phyloP scores from a whole-genome alignment of 495 filamentous ascomycete species.

The Lepidopterella palustris region DNA sequence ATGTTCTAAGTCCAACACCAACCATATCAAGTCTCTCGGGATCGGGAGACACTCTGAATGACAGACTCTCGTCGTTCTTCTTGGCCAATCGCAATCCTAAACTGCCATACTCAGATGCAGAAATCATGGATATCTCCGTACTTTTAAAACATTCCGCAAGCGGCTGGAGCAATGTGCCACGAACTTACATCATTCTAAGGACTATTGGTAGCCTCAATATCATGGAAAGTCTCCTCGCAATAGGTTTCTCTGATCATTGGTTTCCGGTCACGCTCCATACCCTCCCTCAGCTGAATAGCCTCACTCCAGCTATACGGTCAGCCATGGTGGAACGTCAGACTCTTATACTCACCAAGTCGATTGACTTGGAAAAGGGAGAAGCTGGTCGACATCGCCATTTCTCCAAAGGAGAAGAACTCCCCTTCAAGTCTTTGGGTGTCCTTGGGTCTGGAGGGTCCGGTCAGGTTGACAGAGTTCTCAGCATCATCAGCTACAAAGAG shows the following conservation, averaged over 20 bases:
- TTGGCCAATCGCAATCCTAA: background rate
- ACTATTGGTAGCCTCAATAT: background rate
- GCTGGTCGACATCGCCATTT: conserved; percentile 13
- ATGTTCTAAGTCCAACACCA: too few relatives aligned
- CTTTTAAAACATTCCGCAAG: background rate
- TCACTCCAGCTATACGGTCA: background rate
- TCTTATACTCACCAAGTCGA: conserved; percentile 18
- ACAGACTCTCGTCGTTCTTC: background rate
- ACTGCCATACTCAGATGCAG: background rate
- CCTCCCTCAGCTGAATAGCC: background rate
- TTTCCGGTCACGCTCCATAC: conserved; percentile 7
- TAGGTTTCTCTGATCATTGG: conserved; percentile 11
- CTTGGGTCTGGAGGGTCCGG: conserved; percentile 10
- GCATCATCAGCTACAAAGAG: conserved; percentile 14
- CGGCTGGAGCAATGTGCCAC: background rate
- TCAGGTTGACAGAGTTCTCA: conserved; percentile 14
- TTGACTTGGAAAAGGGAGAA: conserved; percentile 18
- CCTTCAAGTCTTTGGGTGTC: background rate
- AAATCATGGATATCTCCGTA: background rate
- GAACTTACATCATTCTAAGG: conserved; percentile 6
- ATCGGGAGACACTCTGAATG: background rate
- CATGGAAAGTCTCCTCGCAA: conserved; percentile 6
- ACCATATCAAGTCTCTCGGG: too few relatives aligned
- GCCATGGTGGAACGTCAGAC: conserved; percentile 7
- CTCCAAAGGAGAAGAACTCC: background rate